Conservation (phyloP, 2,329 filamentous ascomycete genomes). For the Didymosphaeria variabile region DNA sequence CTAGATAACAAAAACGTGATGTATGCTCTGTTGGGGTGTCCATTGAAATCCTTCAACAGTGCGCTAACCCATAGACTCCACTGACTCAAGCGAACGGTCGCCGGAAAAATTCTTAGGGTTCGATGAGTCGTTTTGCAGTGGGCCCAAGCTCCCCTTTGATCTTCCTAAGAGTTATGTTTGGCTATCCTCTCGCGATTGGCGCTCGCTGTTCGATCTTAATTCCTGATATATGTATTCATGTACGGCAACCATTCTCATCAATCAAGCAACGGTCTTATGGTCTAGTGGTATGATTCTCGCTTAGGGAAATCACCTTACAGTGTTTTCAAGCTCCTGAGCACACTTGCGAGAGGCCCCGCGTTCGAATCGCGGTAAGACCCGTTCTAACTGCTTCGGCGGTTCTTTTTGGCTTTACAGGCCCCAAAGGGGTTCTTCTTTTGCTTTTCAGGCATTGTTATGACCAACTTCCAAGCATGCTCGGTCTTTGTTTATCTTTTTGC, state of each 20-base stretch:
- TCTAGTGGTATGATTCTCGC: constrained; percentile 77
- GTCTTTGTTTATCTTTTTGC: too few species aligned
- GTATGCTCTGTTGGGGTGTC: not conserved
- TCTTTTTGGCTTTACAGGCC: not conserved
- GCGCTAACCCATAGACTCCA: not conserved
- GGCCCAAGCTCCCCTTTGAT: not conserved
- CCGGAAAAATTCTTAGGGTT: not conserved
- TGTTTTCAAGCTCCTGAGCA: constrained; percentile 18
- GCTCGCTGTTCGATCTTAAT: not conserved
- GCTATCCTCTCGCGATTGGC: too few species aligned
- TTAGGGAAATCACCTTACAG: constrained; percentile 60
- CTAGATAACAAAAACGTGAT: not conserved
- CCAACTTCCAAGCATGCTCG: too few species aligned
- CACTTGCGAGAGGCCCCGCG: constrained; percentile 49
- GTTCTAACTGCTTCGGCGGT: constrained; percentile 14
- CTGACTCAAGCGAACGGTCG: not conserved
- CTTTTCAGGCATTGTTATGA: not conserved
- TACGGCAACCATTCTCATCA: not conserved
- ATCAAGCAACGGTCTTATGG: constrained; percentile 50
- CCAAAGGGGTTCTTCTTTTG: not conserved
- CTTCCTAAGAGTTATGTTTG: too few species aligned
- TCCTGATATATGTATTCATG: not conserved
- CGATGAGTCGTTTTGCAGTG: not conserved
- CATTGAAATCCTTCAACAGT: not conserved
- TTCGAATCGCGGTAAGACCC: constrained; percentile 47